These are phyloP conservation scores for Smallanthus sonchifolius DNA, from an alignment of 129 eudicot genomes.

Conservation along the genomic window DNA sequence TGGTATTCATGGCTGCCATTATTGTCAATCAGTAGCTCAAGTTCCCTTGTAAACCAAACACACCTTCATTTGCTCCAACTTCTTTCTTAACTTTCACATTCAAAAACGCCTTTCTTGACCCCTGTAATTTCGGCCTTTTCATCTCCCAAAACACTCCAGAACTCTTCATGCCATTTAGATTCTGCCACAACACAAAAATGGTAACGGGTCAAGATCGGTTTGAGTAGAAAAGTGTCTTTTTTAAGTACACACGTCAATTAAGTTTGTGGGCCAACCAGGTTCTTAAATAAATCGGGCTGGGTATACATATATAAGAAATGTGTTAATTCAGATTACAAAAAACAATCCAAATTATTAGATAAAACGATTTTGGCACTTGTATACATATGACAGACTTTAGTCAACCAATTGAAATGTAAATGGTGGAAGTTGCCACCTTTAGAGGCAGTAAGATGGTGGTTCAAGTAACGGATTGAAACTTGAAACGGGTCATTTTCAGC, in stretches of 20 bases:
- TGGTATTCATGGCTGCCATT: background rate
- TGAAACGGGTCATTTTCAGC: no score
- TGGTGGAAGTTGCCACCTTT: background rate
- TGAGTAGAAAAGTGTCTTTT: background rate
- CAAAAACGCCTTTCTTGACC: slow-evolving; percentile 7
- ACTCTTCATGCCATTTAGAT: slow-evolving; percentile 2
- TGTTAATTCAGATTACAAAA: background rate
- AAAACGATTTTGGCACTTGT: background rate
- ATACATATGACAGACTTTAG: background rate
- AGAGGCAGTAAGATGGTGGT: background rate
- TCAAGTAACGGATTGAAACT: no score
- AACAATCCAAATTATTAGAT: background rate
- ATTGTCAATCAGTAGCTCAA: slow-evolving; percentile 11
- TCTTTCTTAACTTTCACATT: slow-evolving; percentile 15
- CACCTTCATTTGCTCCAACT: slow-evolving; percentile 8
- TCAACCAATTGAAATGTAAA: background rate
- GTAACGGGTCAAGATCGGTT: background rate
- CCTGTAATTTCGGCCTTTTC: slow-evolving; percentile 4
- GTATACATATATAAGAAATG: background rate
- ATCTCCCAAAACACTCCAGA: slow-evolving; percentile 8
- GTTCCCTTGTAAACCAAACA: slow-evolving; percentile 7
- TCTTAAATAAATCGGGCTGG: background rate
- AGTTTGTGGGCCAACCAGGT: background rate
- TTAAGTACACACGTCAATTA: background rate
- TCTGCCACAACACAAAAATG: slow-evolving; percentile 17